These are phyloP conservation scores for Aspergillus incahuasiensis DNA, from an alignment of 495 filamentous ascomycete species.

Conservation along the genomic window DNA sequence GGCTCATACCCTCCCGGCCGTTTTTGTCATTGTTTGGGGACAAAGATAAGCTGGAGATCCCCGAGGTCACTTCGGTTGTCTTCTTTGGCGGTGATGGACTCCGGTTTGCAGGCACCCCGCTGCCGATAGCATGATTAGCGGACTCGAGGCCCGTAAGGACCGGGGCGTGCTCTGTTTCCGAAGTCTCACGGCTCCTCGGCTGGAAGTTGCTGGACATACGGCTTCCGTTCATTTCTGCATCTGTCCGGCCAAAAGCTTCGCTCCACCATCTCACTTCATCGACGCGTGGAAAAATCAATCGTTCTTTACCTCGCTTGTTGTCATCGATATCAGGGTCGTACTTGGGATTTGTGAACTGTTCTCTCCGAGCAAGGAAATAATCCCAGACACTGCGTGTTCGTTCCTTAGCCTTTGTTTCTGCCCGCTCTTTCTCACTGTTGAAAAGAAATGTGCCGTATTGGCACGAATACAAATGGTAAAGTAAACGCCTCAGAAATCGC, in stretches of 20 bases:
- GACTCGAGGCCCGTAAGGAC: slow-evolving; percentile 49
- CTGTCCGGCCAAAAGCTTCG: slow-evolving; percentile 77
- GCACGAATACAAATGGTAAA: slow-evolving; percentile 93
- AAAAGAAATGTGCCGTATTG: slow-evolving; percentile 97
- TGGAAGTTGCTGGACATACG: slow-evolving; percentile 19
- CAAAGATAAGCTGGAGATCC: slow-evolving; percentile 39
- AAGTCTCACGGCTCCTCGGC: slow-evolving; percentile 16
- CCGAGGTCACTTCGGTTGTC: slow-evolving; percentile 36
- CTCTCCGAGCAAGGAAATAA: slow-evolving; percentile 77
- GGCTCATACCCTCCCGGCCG: slow-evolving; percentile 20
- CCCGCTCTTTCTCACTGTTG: slow-evolving; percentile 87
- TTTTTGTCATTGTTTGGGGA: slow-evolving; percentile 23
- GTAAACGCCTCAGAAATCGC: slow-evolving; percentile 79
- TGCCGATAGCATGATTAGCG: slow-evolving; percentile 30
- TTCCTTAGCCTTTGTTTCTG: slow-evolving; percentile 64
- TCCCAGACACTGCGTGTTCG: slow-evolving; percentile 90
- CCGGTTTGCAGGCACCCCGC: slow-evolving; percentile 20
- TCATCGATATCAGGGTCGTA: slow-evolving; percentile 80
- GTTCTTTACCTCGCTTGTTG: slow-evolving; percentile 67
- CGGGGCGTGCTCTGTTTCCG: slow-evolving; percentile 20
- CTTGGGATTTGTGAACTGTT: slow-evolving; percentile 74
- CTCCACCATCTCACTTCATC: slow-evolving; percentile 83
- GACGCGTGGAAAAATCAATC: slow-evolving; percentile 73
- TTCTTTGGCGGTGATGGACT: slow-evolving; percentile 24
- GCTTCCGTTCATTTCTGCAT: slow-evolving; percentile 88